A percentile compares a stretch with the other conserved stretches of the same genome.
Conservation (phyloP, 257 asterid genomes). For the Nicotiana tomentosiformis region DNA sequence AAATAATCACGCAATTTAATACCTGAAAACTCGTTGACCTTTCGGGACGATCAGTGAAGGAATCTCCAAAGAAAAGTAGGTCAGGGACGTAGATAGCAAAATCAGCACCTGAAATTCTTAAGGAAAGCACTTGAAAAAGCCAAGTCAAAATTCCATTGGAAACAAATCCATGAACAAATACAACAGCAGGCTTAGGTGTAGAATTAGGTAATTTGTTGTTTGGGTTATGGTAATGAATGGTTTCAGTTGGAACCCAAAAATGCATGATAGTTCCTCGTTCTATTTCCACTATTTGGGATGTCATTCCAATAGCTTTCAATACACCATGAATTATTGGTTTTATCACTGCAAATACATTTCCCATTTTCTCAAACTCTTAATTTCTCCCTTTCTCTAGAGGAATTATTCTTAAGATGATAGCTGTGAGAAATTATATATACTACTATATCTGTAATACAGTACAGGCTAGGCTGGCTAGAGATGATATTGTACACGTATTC, state of each 20-base stretch:
- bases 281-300: conserved; percentile 12
- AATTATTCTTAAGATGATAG: neutral
- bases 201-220: neutral
- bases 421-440: neutral
- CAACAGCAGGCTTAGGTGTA: neutral
- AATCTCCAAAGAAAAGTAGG: conserved; percentile 16
- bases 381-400: neutral
- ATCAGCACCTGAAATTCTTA: neutral
- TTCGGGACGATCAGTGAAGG: neutral
- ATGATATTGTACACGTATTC: too few species aligned
- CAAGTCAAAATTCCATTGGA: conserved; percentile 9
- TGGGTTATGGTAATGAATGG: neutral
- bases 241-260: conserved; percentile 15
- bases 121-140: conserved; percentile 6
- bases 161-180: conserved; percentile 16
- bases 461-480: neutral
- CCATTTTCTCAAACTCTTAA: neutral
- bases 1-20: neutral
- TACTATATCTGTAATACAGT: too few species aligned
- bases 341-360: neutral
- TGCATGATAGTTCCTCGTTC: conserved; percentile 20
- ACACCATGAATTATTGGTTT: neutral
- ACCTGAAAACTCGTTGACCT: conserved; percentile 9
- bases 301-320: conserved; percentile 10
- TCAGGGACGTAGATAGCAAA: conserved; percentile 19